Percentiles rank a stretch among this genome's conserved stretches.
These are phyloP conservation scores for Paralagenidium karlingii DNA, from an alignment of 352 stramenopile species.

Conservation along the genomic window DNA sequence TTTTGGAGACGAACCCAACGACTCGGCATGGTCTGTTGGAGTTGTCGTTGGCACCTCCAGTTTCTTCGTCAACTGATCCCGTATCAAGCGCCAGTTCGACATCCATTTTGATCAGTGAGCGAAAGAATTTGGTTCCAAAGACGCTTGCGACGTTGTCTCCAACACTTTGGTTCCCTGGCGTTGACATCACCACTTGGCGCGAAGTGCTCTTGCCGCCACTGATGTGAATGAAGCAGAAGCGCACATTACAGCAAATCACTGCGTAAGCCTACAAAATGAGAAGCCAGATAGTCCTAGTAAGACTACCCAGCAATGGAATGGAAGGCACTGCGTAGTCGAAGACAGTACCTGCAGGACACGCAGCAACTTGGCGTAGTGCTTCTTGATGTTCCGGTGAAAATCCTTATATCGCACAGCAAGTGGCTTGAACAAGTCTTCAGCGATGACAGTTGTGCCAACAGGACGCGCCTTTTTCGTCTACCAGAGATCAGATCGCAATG, in stretches of 20 bases:
- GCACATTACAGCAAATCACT: constrained; percentile 40
- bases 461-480: constrained; percentile 43
- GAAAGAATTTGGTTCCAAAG: constrained; percentile 88
- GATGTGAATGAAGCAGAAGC: constrained; percentile 42
- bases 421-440: constrained; percentile 87
- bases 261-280: constrained; percentile 25
- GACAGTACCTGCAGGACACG: constrained; percentile 89
- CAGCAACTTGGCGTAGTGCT: constrained; percentile 88
- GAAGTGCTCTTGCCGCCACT: constrained; percentile 23
- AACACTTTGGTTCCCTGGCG: constrained; percentile 42
- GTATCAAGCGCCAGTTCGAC: constrained; percentile 13
- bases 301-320: not conserved
- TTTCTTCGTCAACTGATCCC: constrained; percentile 5
- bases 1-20: constrained; percentile 58
- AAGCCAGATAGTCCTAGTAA: not conserved
- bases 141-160: constrained; percentile 83
- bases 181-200: constrained; percentile 49
- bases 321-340: too few relatives aligned
- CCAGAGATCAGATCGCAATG: too few relatives aligned
- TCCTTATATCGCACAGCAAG: constrained; percentile 89
- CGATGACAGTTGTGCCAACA: constrained; percentile 89
- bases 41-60: constrained; percentile 5
- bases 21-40: constrained; percentile 20
- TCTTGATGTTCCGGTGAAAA: constrained; percentile 89
- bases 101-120: constrained; percentile 59